Evolutionary conservation across 2,329 filamentous ascomycete species (phyloP), one percentile per base, ranked within the genome.

Genomic region (Mollisia scopiformis): DNA sequence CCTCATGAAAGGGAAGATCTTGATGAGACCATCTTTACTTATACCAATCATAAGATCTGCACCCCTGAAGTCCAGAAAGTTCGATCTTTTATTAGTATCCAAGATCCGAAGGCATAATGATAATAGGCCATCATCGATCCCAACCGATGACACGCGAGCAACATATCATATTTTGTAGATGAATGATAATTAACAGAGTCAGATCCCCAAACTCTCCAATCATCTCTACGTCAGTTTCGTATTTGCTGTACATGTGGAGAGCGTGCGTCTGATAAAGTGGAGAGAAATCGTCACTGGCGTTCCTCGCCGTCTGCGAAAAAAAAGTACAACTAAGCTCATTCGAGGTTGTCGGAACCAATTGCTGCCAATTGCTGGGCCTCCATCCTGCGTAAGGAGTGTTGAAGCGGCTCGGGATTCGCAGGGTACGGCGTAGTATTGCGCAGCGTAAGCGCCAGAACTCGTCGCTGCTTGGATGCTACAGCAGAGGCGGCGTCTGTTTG

Each of bases 371-470:
- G 43, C 25, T 27, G 43, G n/a, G 7, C 43, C 43, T 47, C 16
- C 13, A 47, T 47, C 16, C 11, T 27, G 43, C 43, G 23, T 27
- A 5, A 47, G 43, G 25, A 49, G 39, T 16, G 16, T 55, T 56
- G 58, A 59, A 60, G 55, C 62, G 60, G 62, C 59, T 39, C 19
- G 57, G 41, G 59, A 46, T 57, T 59, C 37, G 27, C 10, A 33
- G 13, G 25, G 19, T 33, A 25, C 39, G 10, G 8, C 30, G 52
- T 16, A 33, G 56, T 39, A 58, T 62, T 14, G 8, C 30, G 52
- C 19, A 33, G 56, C 39, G 59, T 62, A 63, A 65, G 65, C 58
- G 62, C 62, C 49, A 41, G 50, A 58, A 61, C 23, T 30, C 27
- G 25, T 61, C 41, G 64, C 62, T 61, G 62, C 56, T 63, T 64